Evolutionary conservation across 305 asterid species (phyloP), one percentile per base, ranked within the genome.

Genomic region (Plantago coronopus): DNA sequence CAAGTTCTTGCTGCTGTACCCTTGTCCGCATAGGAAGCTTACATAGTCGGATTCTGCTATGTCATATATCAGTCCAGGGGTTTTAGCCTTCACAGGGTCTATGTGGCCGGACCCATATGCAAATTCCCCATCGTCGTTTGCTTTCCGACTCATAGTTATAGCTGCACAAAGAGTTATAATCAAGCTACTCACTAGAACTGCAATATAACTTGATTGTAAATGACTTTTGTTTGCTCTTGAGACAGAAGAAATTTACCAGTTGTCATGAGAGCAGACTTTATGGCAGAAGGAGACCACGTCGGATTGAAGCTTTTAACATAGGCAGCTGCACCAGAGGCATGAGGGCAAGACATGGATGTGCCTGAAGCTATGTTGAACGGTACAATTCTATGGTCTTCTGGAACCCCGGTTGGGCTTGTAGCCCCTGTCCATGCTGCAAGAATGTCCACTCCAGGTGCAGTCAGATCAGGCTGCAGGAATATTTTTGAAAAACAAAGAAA

Each of bases 331-430:
- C 77, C 88, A 0, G 81, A 69, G 12, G 81, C 94, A 37, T 85
- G 94, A 1, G 94, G 89, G 60, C 94, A 85, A 12, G 94, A 44
- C 94, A 85, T 85, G 22, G 94, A 85, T 25, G 94, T 85, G 5
- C 94, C 94, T 0, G 85, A 82, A 11, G 76, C 67, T 8, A 85
- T 80, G 76, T 85, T 85, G 60, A 76, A 85, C 0, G 83, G 77
- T 50, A 73, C 82, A 0, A 66, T 74, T 48, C 94, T 62, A 1
- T 57, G 63, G 45, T 82, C 94, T 5, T 66, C 85, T 1, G 59
- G 37, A 1, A 8, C 14, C 67, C 79, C 87, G 0, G 82, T 78
- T 14, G 77, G 72, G 0, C 73, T 71, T 1, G 78, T 67, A 2
- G 70, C 79, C 45, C 58, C 77, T 0, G 94, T 74, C 89, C 94